Evolutionary conservation across 140 eudicot species (phyloP), one percentile per base, ranked within the genome.

Genomic region (Flaveria floridana): DNA sequence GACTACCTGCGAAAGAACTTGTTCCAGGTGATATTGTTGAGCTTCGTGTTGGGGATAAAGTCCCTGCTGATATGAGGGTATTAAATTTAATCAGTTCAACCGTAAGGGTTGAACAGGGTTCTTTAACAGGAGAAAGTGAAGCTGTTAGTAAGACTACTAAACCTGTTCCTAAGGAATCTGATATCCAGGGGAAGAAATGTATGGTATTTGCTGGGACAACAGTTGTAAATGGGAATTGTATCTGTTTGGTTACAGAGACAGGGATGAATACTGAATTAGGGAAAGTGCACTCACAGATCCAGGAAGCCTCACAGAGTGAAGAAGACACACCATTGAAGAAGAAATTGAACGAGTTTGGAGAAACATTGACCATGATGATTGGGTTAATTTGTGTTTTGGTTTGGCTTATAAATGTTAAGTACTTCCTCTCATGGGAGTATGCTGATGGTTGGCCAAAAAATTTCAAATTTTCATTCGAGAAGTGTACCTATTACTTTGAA

Each of bases 161-260:
- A 68, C 79, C 90, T 68, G 87, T 91, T 6, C 34, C 89, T 7
- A 90, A 88, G 72, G 97, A 91, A 66, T 41, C 91, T 20, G 97
- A 95, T 41, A 84, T 95, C 59, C 99, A 95, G 84, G 89, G 90
- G 21, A 95, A 95, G 82, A 92, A 88, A 58, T 91, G 96, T 56
- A 95, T 95, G 99, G 97, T 95, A 52, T 95, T 95, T 95, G 96
- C 97, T 2, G 99, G 99, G 19, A 95, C 99, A 1, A 95, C 99
- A 1, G 96, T 91, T 66, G 99, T 91, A 19, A 95, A 95, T 62
- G 99, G 97, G 19, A 85, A 87, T 64, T 90, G 97, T 67, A 44
- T 84, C 44, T 85, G 96, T 68, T 79, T 95, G 88, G 99, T 95
- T 76, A 89, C 91, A 30, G 84, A 89, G 20, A 95, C 86, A 2